phyloP scores from a whole-genome alignment of 2,329 filamentous ascomycete genomes.

The Neofusicoccum sp. region DNA sequence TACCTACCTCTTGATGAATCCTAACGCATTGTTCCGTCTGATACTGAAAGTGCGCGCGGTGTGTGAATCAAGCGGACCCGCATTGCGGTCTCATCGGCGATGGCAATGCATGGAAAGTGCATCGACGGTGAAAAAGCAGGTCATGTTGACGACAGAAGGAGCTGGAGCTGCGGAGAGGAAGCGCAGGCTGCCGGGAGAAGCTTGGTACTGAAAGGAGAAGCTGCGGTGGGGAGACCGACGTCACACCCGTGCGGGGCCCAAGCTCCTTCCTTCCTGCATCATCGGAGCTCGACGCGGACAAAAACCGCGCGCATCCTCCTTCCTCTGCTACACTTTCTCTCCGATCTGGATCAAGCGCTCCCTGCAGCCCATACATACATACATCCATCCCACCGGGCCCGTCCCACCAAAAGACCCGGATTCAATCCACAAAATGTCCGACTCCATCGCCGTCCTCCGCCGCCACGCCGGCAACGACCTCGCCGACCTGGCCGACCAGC shows the following conservation, averaged over 20 bases:
- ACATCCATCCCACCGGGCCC: too few species aligned
- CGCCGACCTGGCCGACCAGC: slow-evolving; percentile 58
- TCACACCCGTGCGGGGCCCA: neutral
- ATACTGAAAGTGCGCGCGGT: neutral
- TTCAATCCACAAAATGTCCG: slow-evolving; percentile 36
- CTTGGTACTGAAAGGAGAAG: neutral
- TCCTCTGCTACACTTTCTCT: too few species aligned
- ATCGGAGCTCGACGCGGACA: too few species aligned
- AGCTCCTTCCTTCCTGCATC: neutral
- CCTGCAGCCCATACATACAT: too few species aligned
- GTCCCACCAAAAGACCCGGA: too few species aligned
- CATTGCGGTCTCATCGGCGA: neutral
- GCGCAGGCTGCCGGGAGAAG: neutral
- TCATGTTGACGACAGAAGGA: neutral
- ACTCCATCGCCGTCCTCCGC: slow-evolving; percentile 53
- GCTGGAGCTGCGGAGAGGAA: neutral
- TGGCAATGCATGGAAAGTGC: too few species aligned
- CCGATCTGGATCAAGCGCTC: too few species aligned
- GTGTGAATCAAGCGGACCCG: neutral
- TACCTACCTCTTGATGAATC: too few species aligned
- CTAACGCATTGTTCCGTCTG: neutral
- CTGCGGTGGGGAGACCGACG: neutral
- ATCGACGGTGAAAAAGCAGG: neutral
- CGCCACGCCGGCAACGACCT: slow-evolving; percentile 54
- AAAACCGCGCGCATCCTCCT: too few species aligned